Evolutionary conservation across 345 rosid genomes (phyloP).

Genomic region (Arabidopsis suecica): DNA sequence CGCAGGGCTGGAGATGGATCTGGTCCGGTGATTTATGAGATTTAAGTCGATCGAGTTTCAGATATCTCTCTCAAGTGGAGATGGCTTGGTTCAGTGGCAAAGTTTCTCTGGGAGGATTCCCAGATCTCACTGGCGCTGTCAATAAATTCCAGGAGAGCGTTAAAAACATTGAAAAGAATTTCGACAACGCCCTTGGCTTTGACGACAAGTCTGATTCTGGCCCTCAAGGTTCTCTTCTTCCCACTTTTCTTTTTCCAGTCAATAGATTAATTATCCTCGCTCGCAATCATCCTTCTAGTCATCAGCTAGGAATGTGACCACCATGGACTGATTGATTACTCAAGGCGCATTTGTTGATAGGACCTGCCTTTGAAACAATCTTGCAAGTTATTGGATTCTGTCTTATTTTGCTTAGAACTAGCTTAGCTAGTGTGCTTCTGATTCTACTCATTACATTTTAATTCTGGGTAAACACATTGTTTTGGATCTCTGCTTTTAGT

Average conservation of each 20-base stretch:
- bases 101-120: slow-evolving; percentile 83
- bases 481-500: slow-evolving; percentile 5
- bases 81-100: slow-evolving; percentile 99
- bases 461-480: background rate
- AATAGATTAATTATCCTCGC: background rate
- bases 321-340: background rate
- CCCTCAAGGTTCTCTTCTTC: slow-evolving; percentile 62
- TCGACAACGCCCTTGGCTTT: slow-evolving; percentile 91
- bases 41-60: slow-evolving; percentile 28
- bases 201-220: slow-evolving; percentile 68
- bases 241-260: background rate
- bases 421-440: slow-evolving; percentile 24
- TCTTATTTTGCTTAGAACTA: slow-evolving; percentile 1
- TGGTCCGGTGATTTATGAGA: slow-evolving; percentile 44
- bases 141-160: slow-evolving; percentile 99
- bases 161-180: slow-evolving; percentile 98
- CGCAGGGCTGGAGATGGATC: slow-evolving; percentile 48
- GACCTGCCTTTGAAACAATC: background rate
- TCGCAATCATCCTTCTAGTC: background rate
- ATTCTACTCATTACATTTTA: background rate
- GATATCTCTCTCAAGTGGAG: slow-evolving; percentile 25
- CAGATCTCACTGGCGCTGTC: slow-evolving; percentile 98
- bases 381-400: slow-evolving; percentile 9
- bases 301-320: slow-evolving; percentile 3
- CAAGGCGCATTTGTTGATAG: slow-evolving; percentile 5